Evolutionary conservation across 148 eudicot species (phyloP), one percentile per base, ranked within the genome.

Genomic region (Limonium bicolor): DNA sequence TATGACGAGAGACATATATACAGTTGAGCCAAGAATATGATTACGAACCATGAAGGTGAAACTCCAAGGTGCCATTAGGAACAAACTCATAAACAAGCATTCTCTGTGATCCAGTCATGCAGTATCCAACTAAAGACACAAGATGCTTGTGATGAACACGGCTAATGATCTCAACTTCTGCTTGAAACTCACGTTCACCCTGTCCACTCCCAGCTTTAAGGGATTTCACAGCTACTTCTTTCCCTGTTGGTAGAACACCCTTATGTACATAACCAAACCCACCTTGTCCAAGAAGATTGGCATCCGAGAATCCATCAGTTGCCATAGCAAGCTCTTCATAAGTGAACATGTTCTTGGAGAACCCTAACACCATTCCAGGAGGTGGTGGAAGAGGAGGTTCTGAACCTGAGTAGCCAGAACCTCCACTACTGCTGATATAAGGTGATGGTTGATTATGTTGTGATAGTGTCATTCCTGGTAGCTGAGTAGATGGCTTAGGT

Each of bases 111-210:
- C 99, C 99, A 47, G 77, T 61, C 24, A 70, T 90, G 72, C 99
- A 90, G 45, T 90, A 90, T 46, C 99, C 99, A 68, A 90, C 95
- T 58, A 90, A 69, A 2, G 99, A 84, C 36, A 90, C 99, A 51
- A 90, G 99, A 73, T 90, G 99, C 37, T 84, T 90, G 65, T 90
- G 99, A 73, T 90, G 99, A 16, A 90, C 95, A 12, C 95, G 80
- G 59, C 94, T 88, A 50, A 88, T 88, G 23, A 88, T 88, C 59
- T 88, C 97, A 58, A 88, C 93, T 61, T 88, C 97, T 4, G 97
- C 97, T 55, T 80, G 87, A 42, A 88, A 88, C 41, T 88, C 97
- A 4, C 92, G 82, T 57, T 88, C 97, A 25, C 97, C 94, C 50
- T 88, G 97, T 21, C 97, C 94, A 49, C 97, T 88, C 8, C 97